Evolutionary conservation across 768 basidiomycete species (phyloP).

Genomic region (Saitozyma podzolica): DNA sequence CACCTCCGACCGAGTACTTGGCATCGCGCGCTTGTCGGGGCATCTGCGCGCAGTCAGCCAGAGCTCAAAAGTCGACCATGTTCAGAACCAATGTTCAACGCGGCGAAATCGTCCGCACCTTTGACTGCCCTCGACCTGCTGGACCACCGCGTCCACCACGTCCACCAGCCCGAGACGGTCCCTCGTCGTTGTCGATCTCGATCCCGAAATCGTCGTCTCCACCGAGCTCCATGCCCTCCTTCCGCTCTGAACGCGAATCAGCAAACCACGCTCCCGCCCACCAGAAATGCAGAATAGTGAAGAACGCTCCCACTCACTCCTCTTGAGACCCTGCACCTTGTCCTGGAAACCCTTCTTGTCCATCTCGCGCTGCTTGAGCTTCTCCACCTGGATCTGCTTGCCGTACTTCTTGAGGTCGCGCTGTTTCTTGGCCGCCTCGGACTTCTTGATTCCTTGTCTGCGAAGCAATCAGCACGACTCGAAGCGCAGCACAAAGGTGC

Average conservation of each 20-base stretch:
- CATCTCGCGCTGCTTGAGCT: slow-evolving; percentile 82
- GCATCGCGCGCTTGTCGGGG: slow-evolving; percentile 67
- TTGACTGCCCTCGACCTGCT: slow-evolving; percentile 31
- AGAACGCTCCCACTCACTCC: slow-evolving; percentile 72
- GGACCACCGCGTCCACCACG: slow-evolving; percentile 37
- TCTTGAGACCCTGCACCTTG: slow-evolving; percentile 77
- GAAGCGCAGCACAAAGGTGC: background rate
- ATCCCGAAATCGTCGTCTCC: slow-evolving; percentile 77
- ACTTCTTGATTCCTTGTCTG: slow-evolving; percentile 77
- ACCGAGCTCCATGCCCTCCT: slow-evolving; percentile 69
- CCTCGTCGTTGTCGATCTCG: slow-evolving; percentile 70
- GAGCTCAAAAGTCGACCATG: background rate
- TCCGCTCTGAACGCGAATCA: slow-evolving; percentile 64
- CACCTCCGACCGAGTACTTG: slow-evolving; percentile 74
- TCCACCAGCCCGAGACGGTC: slow-evolving; percentile 25
- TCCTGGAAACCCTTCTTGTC: slow-evolving; percentile 92
- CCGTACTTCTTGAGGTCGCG: slow-evolving; percentile 97
- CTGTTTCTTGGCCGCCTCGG: slow-evolving; percentile 86
- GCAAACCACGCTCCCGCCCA: background rate
- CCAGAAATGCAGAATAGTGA: background rate
- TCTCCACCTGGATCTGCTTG: slow-evolving; percentile 95
- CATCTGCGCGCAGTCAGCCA: slow-evolving; percentile 52
- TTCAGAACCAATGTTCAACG: background rate
- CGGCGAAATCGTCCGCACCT: slow-evolving; percentile 13
- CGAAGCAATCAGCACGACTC: slow-evolving; percentile 3